These are phyloP conservation scores for Rhizoclosmatium sp. DNA, from an alignment of 192 early-diverging fungal genomes.

Conservation along the genomic window DNA sequence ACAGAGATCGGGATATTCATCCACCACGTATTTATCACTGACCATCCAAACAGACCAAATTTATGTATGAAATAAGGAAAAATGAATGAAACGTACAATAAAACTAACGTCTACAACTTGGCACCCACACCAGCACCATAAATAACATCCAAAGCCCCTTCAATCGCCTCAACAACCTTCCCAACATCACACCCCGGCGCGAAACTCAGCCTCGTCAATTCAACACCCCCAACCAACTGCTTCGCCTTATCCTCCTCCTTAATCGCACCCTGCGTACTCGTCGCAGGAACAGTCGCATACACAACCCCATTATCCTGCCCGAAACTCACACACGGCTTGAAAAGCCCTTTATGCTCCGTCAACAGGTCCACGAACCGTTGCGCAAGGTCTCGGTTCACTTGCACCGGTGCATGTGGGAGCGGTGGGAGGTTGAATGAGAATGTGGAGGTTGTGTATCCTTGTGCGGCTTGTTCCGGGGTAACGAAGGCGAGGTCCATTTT, in stretches of 20 bases:
- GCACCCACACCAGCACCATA: background rate
- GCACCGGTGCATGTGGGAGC: background rate
- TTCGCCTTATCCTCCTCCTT: conserved; percentile 13
- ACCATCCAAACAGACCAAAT: no score
- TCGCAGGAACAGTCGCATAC: conserved; percentile 8
- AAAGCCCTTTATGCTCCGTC: background rate
- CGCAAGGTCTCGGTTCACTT: background rate
- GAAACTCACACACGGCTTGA: conserved; percentile 1
- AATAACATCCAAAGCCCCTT: background rate
- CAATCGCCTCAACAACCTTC: conserved; percentile 5
- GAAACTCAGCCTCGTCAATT: conserved; percentile 4
- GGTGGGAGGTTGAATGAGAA: conserved; percentile 12
- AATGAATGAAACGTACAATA: no score
- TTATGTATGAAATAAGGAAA: no score
- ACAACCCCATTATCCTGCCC: conserved; percentile 4
- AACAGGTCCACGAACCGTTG: background rate
- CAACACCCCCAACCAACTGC: conserved; percentile 8
- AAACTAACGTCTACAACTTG: no score
- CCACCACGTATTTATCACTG: no score
- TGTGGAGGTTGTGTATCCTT: conserved; percentile 1
- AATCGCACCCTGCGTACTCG: background rate
- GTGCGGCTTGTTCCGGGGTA: conserved; percentile 3
- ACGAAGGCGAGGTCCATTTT: conserved; percentile 1
- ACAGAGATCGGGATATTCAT: no score
- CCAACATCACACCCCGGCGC: background rate